Evolutionary conservation across 176 grass and related monocot genomes (phyloP), one percentile per base, ranked within the genome.

Genomic region (Ampelocalamus luodianensis): DNA sequence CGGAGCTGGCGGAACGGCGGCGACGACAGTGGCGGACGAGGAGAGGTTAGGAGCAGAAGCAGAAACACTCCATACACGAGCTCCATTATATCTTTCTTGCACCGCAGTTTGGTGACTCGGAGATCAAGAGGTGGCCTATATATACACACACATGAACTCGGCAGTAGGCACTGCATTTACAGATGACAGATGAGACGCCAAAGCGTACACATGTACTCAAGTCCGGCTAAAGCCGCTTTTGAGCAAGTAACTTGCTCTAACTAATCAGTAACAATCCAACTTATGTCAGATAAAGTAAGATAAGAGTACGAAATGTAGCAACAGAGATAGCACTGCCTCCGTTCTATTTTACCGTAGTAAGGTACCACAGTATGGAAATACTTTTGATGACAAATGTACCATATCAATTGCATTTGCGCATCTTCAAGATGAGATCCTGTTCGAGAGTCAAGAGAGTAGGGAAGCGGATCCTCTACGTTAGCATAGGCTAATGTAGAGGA

Each of bases 161-260:
- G 49, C 45, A 48, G 1, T 40, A 0, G 67, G 20, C 40, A 27
- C 69, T 14, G 40, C n/a, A 8, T 51, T 53, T 36, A 53, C 10
- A 15, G 36, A 42, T 60, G 54, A 8, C 74, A 77, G 53, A 77
- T 60, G 11, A 77, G 36, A 77, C 53, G 34, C 20, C 73, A 54
- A 0, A 13, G 36, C 51, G 18, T 15, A 76, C 73, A 11, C 39
- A 5, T 32, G 59, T 79, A 79, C 59, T 29, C 29, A 10, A 32
- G 59, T 2, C 42, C 42, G 76, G 75, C 5, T 43, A 77, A 77
- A 77, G 75, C n/a, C 20, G 75, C 75, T 78, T 70, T 78, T 26
- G 37, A 27, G 37, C n/a, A 62, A 78, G 36, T 78, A 61, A 59
- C 54, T 77, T 8, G 11, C 22, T 38, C 12, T 56, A 26, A 26